Conservation (phyloP, 495 filamentous ascomycete genomes). For the Neurospora sp. region DNA sequence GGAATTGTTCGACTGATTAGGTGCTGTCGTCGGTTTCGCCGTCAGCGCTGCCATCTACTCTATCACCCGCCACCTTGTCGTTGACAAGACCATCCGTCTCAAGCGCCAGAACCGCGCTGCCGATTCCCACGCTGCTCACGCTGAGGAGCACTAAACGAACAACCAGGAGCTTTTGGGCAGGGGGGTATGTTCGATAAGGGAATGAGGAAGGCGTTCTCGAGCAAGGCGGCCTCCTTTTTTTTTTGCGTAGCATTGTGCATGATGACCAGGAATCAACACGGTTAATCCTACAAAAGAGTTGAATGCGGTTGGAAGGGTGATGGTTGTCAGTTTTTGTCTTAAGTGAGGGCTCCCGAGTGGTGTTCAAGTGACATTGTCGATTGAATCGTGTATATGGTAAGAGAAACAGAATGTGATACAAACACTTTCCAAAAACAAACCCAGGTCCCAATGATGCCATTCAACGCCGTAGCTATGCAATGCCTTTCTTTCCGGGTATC, state of each 20-base stretch:
- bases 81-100: slow-evolving; percentile 88
- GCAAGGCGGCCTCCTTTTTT: not conserved
- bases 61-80: slow-evolving; percentile 63
- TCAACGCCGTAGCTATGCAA: slow-evolving; percentile 38
- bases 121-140: slow-evolving; percentile 17
- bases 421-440: not conserved
- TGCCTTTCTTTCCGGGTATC: not conserved
- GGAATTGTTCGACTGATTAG: slow-evolving; percentile 33
- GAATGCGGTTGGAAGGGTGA: not conserved
- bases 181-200: not conserved
- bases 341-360: not conserved
- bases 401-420: not conserved
- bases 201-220: not conserved
- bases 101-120: slow-evolving; percentile 41
- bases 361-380: not conserved
- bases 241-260: not conserved
- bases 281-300: not conserved
- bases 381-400: not conserved
- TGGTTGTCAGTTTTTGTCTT: not conserved
- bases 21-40: slow-evolving; percentile 67
- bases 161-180: not conserved
- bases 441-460: slow-evolving; percentile 1
- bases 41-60: slow-evolving; percentile 68
- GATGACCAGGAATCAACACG: not conserved
- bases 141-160: slow-evolving; percentile 21